Percentiles rank a stretch among this genome's conserved stretches.
phyloP scores from a whole-genome alignment of 2,329 filamentous ascomycete species.

The Clarireedia paspali region DNA sequence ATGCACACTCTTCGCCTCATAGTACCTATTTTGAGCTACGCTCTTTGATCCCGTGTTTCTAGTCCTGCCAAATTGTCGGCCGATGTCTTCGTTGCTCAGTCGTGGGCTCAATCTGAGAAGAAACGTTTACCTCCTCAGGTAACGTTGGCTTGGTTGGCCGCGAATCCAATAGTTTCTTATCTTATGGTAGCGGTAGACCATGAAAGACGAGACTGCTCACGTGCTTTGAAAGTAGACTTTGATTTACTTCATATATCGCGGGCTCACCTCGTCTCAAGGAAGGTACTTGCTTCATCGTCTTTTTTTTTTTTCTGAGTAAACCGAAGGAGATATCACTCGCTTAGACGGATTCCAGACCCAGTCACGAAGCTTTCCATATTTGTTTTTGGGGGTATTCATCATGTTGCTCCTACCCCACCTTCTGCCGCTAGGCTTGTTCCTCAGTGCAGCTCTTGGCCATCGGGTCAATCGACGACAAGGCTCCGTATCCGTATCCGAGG shows the following conservation, averaged over 20 bases:
- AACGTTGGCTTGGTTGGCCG: slow-evolving; percentile 1
- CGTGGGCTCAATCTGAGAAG: background rate
- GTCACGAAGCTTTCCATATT: background rate
- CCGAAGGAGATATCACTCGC: background rate
- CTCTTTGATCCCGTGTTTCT: background rate
- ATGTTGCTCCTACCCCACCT: slow-evolving; percentile 5
- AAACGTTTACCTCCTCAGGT: background rate
- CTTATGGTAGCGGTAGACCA: background rate
- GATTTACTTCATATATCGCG: slow-evolving; percentile 4
- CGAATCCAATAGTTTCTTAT: slow-evolving; percentile 2
- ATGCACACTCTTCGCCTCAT: background rate
- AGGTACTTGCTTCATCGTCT: background rate
- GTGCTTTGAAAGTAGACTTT: background rate
- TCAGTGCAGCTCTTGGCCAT: slow-evolving; percentile 6
- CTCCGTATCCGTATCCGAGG: background rate
- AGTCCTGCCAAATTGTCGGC: background rate
- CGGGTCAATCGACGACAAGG: slow-evolving; percentile 2
- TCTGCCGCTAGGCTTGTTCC: slow-evolving; percentile 3
- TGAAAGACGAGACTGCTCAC: background rate
- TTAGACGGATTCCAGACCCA: background rate
- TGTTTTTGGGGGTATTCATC: background rate
- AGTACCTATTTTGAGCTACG: background rate
- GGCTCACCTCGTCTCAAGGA: background rate
- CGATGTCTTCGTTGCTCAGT: background rate
- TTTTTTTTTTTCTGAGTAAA: background rate